Evolutionary conservation across 352 stramenopile species (phyloP), one percentile per base, ranked within the genome.

Genomic region (Phytopythium delawarense): DNA sequence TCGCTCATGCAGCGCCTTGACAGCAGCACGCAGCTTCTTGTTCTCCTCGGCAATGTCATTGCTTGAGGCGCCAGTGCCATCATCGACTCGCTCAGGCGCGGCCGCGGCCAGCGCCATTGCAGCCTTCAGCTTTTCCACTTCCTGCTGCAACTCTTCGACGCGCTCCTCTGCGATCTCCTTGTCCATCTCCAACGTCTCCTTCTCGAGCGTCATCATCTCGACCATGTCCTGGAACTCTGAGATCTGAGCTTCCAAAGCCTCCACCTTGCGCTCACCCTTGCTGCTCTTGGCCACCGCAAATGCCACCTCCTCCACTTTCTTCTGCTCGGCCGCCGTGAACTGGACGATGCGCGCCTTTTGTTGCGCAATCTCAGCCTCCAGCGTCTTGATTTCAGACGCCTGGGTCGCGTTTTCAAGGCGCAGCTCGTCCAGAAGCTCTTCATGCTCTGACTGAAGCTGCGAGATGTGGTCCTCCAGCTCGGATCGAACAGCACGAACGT

Each of bases 161-260:
- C 81, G 74, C 54, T 96, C 88, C 59, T 96, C 84, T 0, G 88
- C 86, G 59, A 95, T 94, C 59, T 95, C 88, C 55, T 94, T 92
- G 55, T 96, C 86, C 84, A 94, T 92, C 49, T 92, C 86, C 21
- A 94, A 60, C 6, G 87, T 94, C 49, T 96, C 88, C 62, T 94
- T 95, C 45, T 96, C 88, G 25, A 96, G 74, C 3, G 78, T 88
- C 65, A 95, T 75, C 62, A 88, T 87, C 69, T 96, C 88, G 12
- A 96, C 74, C 77, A 89, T 85, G 35, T 92, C 87, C 49, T 94
- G 77, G 11, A 91, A 69, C 64, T 96, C 86, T 9, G 69, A 70
- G 11, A 92, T 56, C 56, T 93, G 79, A 23, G 74, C 77, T 63
- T 91, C 72, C 2, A 93, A 61, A 0, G 76, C 65, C 35, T 95